Conservation (phyloP, 2,329 filamentous ascomycete genomes). For the Sporothrix dimorphospora region DNA sequence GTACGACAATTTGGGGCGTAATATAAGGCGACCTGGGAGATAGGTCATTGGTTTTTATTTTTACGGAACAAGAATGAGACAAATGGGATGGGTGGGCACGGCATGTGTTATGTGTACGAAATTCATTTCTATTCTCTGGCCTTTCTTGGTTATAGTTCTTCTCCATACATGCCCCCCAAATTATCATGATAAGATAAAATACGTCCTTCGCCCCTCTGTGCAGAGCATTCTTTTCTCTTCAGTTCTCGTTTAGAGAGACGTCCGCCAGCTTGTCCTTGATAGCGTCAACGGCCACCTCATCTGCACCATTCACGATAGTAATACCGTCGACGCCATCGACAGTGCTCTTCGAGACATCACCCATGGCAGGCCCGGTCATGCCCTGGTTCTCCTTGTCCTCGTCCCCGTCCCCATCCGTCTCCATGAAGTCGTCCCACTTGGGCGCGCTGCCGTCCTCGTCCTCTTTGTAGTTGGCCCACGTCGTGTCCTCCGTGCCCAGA, state of each 20-base stretch:
- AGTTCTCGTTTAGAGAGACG: not conserved
- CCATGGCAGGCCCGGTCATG: not conserved
- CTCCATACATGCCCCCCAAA: constrained; percentile 4
- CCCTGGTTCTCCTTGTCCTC: constrained; percentile 17
- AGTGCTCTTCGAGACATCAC: not conserved
- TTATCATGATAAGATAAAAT: not conserved
- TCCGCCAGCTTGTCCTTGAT: not conserved
- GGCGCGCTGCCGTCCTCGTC: not conserved
- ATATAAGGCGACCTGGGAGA: not conserved
- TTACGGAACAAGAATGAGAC: not conserved
- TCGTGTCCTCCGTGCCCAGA: not conserved
- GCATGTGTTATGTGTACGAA: not conserved
- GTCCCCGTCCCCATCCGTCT: not conserved
- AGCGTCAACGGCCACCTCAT: not conserved
- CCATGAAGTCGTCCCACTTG: not conserved
- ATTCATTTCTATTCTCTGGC: not conserved
- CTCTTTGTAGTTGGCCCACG: constrained; percentile 24
- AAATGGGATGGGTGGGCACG: not conserved
- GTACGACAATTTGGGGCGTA: not conserved
- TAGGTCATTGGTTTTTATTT: not conserved
- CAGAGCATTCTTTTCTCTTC: not conserved
- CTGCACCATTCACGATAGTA: not conserved
- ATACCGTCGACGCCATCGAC: not conserved
- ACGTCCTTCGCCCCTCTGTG: not conserved
- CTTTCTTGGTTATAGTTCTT: not conserved